Evolutionary conservation across 73 alveolate genomes (phyloP), one percentile per base, ranked within the genome.

Genomic region (Tetrahymena borealis): DNA sequence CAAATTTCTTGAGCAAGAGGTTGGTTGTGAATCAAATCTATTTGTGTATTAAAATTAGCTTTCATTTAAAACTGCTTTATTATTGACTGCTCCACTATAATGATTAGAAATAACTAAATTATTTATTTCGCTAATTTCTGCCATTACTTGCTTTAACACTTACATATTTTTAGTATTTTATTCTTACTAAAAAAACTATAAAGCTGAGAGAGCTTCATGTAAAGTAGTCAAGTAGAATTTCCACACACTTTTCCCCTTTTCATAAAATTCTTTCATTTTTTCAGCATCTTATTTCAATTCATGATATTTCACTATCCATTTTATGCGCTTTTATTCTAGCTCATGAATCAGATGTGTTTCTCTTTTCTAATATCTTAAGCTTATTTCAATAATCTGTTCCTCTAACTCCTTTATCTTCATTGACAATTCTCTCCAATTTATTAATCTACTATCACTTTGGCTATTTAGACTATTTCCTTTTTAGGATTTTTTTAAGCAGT

Each of bases 151-250:
- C 28, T 60, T 13, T 0, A 60, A 28, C 1, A 60, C 28, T 60
- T 60, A n/a, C 9, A 7, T 60, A 60, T 60, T 60, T 60, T 60
- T 60, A 13, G 85, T 16, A 60, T 60, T 60, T 60, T 60, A 60
- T n/a, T 60, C 85, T 60, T 60, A 35, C 85, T 60, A 60, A 60
- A 60, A 60, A 60, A 35, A 60, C 85, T 60, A 60, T 24, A 60
- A 60, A 10, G 85, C 85, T 60, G 85, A 24, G 28, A 60, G 85
- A 6, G 85, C 33, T 10, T 60, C 85, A 60, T 60, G 85, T 35
- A 60, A 60, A 60, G 85, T 60, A 60, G 85, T 60, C 85, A 60
- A 60, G 85, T 60, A 60, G 85, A 60, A 60, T 60, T 60, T 60
- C 85, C 85, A 60, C 28, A 60, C 85, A 20, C 85, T 60, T 60